Conservation (phyloP, 2,329 filamentous ascomycete species). For the Pezizomycotina sp. region DNA sequence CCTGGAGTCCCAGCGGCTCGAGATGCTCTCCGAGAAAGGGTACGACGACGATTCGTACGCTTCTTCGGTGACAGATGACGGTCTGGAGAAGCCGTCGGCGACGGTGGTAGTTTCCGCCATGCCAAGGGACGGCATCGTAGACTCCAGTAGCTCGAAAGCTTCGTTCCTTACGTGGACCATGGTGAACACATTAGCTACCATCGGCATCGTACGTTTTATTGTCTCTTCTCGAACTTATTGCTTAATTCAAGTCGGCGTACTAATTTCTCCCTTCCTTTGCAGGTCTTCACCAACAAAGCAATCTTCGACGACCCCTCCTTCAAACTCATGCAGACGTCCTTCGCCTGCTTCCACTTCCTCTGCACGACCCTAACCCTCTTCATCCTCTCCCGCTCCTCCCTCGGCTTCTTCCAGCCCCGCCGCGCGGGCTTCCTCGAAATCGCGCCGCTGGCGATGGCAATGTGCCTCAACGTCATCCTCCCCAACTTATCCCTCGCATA, state of each 20-base stretch:
- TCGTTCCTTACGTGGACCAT: slow-evolving; percentile 38
- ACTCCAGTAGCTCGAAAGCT: slow-evolving; percentile 7
- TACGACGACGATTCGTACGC: no score
- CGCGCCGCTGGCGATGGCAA: slow-evolving; percentile 47
- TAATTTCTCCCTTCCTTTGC: neutral
- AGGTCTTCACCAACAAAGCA: slow-evolving; percentile 55
- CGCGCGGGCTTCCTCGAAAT: slow-evolving; percentile 40
- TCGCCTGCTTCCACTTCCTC: slow-evolving; percentile 52
- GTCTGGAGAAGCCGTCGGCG: no score
- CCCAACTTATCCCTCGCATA: slow-evolving; percentile 52
- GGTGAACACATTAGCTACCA: slow-evolving; percentile 46
- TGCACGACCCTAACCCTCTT: slow-evolving; percentile 49
- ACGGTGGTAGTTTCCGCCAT: no score
- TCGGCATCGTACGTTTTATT: slow-evolving; percentile 40
- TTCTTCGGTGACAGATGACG: no score
- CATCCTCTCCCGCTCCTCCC: slow-evolving; percentile 40
- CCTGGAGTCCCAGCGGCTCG: no score
- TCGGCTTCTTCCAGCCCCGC: slow-evolving; percentile 44
- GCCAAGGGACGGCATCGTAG: no score
- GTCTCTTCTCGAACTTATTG: slow-evolving; percentile 1
- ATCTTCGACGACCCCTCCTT: slow-evolving; percentile 49
- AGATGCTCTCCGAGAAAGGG: no score
- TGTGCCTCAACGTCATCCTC: slow-evolving; percentile 53
- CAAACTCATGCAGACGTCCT: slow-evolving; percentile 46
- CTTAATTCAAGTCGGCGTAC: slow-evolving; percentile 7